Evolutionary conservation across 345 rosid species (phyloP).

Genomic region (Eucalyptus sideroxylon): DNA sequence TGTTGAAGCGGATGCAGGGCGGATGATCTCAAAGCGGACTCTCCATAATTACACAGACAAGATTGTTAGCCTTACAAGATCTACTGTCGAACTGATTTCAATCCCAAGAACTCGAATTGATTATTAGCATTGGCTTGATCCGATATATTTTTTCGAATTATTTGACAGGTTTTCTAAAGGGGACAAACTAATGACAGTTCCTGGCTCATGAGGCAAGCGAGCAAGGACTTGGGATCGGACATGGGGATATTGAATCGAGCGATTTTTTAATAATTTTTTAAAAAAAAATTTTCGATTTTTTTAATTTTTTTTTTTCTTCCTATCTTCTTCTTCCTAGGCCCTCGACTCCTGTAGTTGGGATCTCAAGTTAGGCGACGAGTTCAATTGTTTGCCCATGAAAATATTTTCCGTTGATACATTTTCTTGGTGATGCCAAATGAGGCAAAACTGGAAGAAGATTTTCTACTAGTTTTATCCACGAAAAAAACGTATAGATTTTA

Average conservation of each 20-base stretch:
- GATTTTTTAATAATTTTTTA: no score
- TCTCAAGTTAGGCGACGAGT: background rate
- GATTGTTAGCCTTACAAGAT: background rate
- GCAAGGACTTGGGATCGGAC: background rate
- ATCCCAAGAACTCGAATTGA: background rate
- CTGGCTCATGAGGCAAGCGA: background rate
- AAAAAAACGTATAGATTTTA: background rate
- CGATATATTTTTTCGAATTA: background rate
- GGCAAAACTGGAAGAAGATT: background rate
- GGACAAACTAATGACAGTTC: background rate
- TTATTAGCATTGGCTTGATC: background rate
- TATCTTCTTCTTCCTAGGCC: no score
- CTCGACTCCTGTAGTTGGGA: background rate
- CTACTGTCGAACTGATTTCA: background rate
- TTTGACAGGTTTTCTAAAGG: background rate
- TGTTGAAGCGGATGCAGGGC: background rate
- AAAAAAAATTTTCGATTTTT: no score
- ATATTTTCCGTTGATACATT: accelerated
- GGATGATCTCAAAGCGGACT: background rate
- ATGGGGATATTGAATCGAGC: background rate
- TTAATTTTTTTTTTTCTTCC: no score
- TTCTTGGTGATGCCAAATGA: background rate
- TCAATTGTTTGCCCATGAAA: background rate
- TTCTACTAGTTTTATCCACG: background rate
- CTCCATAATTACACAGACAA: background rate